Evolutionary conservation across 78 protist species (phyloP).

Genomic region (Dictyostelium capitatum): DNA sequence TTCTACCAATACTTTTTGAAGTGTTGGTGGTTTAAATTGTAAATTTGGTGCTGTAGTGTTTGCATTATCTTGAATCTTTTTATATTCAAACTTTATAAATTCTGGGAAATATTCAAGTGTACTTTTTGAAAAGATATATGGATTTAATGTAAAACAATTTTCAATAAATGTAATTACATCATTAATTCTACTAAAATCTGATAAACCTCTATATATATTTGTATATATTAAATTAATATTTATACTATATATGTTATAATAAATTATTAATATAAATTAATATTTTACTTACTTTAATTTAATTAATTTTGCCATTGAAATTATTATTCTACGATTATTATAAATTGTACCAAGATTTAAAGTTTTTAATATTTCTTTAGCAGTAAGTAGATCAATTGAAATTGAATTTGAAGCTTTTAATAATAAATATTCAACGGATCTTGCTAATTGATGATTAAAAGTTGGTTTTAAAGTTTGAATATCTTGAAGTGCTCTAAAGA

Average conservation of each 20-base stretch:
- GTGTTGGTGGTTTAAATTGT: not conserved
- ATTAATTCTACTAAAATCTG: constrained; percentile 5
- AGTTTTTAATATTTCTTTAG: constrained; percentile 17
- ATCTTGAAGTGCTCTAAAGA: not conserved
- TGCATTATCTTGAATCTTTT: not conserved
- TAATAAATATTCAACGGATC: constrained; percentile 14
- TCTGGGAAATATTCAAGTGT: constrained; percentile 43
- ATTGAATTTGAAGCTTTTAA: constrained; percentile 14
- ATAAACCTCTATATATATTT: constrained; percentile 2
- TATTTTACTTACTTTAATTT: constrained; percentile 9
- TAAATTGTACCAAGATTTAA: not conserved
- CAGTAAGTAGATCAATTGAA: not conserved
- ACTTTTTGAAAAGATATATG: not conserved
- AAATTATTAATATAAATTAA: not conserved
- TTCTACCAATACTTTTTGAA: constrained; percentile 22
- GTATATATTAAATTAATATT: not conserved
- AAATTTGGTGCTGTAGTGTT: not conserved
- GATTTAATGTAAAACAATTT: not conserved
- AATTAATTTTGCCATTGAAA: constrained; percentile 29
- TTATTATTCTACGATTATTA: constrained; percentile 12
- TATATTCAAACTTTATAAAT: not conserved
- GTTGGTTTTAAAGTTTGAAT: not conserved
- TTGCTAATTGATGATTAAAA: constrained; percentile 13
- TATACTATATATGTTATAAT: not conserved
- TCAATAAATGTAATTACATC: constrained; percentile 7